Base-by-base conservation (phyloP, 768 basidiomycete species). In the Asterophora lycoperdoides region DNA sequence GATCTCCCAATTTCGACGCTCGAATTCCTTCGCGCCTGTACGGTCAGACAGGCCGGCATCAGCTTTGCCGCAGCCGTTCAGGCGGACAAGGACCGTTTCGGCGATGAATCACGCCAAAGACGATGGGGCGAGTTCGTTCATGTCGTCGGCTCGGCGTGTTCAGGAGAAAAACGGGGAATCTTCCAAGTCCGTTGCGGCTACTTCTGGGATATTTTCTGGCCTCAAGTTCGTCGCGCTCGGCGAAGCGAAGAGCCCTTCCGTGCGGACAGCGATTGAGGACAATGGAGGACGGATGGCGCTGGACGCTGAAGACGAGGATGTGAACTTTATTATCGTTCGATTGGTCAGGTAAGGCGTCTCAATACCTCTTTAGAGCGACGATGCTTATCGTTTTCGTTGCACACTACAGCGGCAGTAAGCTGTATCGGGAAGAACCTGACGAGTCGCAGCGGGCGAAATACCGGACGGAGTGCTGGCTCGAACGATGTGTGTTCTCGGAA, bases 391-490 rank as follows among this genome's bases (percentile, higher is more conserved):
- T n/a, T 41, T 43, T 5, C 34, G 29, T n/a, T 42, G 38, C 30
- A 40, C 7, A 49, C 20, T n/a, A 15, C 32, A 90, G 88, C 57
- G 88, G 86, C 20, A 87, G 84, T 56, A 80, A 80, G 53, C 54
- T 87, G n/a, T 88, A 75, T 55, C 68, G 65, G 2, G 74, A 77
- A 28, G 86, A 89, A 60, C 60, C 64, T 5, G 80, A 83, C 45
- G 64, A 68, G 6, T 9, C 30, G 1, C 57, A 72, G 53, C 73
- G 78, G 39, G 46, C 56, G 3, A 84, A 81, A 56, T 90, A 83
- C 58, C 79, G 93, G 37, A 95, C 93, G 0, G 93, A 96, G 64
- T 94, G 90, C 61, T 97, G 93, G 93, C 72, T 97, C 1, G 93
- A 97, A 64, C 79, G 79, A 37, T 95, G 89, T 57, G 76, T 92